phyloP scores from a whole-genome alignment of 225 moss, liverwort and hornwort species.

The Pseudisothecium myosuroides region DNA sequence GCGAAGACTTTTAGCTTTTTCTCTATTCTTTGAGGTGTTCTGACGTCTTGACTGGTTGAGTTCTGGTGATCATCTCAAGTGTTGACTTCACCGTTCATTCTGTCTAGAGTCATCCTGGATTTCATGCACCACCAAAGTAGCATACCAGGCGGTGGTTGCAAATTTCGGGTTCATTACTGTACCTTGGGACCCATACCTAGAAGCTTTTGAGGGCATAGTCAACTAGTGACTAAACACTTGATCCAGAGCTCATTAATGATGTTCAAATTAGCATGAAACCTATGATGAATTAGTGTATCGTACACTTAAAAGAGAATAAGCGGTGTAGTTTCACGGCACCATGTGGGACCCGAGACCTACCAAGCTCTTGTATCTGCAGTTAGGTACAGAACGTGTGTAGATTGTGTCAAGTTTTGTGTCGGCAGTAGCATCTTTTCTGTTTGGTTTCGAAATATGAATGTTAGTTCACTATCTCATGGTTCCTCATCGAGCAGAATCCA shows the following conservation, averaged over 20 bases:
- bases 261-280: background rate
- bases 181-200: background rate
- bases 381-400: background rate
- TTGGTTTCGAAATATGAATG: background rate
- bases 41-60: background rate
- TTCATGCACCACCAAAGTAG: background rate
- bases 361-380: background rate
- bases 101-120: background rate
- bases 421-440: background rate
- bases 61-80: background rate
- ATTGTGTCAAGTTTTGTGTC: background rate
- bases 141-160: background rate
- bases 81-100: background rate
- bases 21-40: background rate
- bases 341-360: background rate
- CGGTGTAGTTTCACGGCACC: background rate
- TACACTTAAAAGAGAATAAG: no score
- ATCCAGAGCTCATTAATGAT: background rate
- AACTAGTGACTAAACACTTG: background rate
- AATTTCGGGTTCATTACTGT: background rate
- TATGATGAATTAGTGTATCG: background rate
- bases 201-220: background rate
- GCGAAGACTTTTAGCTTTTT: background rate
- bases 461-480: background rate
- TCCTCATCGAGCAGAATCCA: background rate